phyloP scores from a whole-genome alignment of 495 filamentous ascomycete species.

The Penicillium diatomitis region DNA sequence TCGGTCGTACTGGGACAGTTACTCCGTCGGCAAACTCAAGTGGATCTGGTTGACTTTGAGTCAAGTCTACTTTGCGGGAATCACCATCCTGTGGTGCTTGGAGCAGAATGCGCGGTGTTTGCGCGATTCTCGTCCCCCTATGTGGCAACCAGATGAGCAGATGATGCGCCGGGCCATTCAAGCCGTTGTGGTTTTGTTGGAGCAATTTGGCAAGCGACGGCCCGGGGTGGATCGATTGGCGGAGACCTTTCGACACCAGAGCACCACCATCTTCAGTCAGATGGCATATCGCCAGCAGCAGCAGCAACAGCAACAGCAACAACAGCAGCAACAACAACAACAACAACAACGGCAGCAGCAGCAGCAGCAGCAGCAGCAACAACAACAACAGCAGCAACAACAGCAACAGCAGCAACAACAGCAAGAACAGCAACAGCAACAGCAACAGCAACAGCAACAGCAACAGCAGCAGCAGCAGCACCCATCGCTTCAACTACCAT shows the following conservation, averaged over 20 bases:
- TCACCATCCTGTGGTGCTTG: conserved; percentile 41
- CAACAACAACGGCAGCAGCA: conserved; percentile 14
- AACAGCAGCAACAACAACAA: conserved; percentile 10
- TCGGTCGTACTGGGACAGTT: conserved; percentile 41
- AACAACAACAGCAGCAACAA: too few relatives aligned
- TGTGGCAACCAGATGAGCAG: conserved; percentile 37
- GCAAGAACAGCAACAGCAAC: conserved; percentile 1
- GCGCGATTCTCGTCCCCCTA: conserved; percentile 28
- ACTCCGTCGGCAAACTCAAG: conserved; percentile 41
- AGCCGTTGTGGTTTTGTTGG: conserved; percentile 38
- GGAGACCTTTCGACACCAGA: conserved; percentile 37
- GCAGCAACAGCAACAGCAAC: conserved; percentile 16
- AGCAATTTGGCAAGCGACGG: conserved; percentile 40
- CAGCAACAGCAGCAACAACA: background rate
- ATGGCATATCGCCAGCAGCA: conserved; percentile 32
- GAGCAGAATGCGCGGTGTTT: conserved; percentile 38
- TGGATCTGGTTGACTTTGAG: conserved; percentile 48
- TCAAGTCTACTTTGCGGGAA: conserved; percentile 43
- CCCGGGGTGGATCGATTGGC: conserved; percentile 38
- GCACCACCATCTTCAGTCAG: conserved; percentile 39
- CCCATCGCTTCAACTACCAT: conserved; percentile 11
- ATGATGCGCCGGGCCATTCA: conserved; percentile 38
- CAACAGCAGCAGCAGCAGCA: background rate
- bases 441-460: too few relatives aligned
- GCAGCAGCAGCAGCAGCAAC: conserved; percentile 1